Evolutionary conservation across 192 early-diverging fungal genomes (phyloP).

Genomic region (Funneliformis geosporum): DNA sequence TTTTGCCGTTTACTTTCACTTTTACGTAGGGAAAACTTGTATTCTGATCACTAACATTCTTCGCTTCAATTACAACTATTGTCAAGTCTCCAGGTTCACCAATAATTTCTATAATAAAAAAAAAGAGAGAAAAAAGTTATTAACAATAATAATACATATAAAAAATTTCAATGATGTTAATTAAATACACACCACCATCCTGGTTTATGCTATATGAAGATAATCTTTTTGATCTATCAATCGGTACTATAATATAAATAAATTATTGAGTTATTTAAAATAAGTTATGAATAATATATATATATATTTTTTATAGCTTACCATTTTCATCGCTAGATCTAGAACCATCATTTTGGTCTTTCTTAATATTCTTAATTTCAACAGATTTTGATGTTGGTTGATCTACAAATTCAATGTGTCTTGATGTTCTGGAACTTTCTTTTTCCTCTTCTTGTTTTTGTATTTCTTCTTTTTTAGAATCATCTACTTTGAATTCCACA

Average conservation of each 20-base stretch:
- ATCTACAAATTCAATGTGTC: neutral
- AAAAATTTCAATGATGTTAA: neutral
- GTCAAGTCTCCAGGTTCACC: slow-evolving; percentile 44
- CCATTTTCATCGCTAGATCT: neutral
- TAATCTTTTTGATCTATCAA: neutral
- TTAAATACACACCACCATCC: neutral
- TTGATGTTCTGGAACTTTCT: neutral
- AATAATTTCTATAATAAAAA: slow-evolving; percentile 14
- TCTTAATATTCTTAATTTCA: neutral
- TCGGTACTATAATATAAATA: neutral
- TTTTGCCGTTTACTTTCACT: slow-evolving; percentile 55
- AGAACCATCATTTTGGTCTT: neutral
- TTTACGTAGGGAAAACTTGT: slow-evolving; percentile 71
- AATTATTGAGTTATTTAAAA: too few species aligned
- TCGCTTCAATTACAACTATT: slow-evolving; percentile 49
- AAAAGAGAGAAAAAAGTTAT: neutral
- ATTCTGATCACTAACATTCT: slow-evolving; percentile 48
- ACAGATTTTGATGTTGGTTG: neutral
- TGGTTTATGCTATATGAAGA: neutral
- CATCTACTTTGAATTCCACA: neutral
- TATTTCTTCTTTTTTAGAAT: neutral
- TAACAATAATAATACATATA: too few species aligned
- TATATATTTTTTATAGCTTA: too few species aligned
- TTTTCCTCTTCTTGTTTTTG: neutral
- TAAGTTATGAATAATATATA: too few species aligned